These are phyloP conservation scores for Alnus rubra DNA, from an alignment of 306 rosid species.

Conservation along the genomic window DNA sequence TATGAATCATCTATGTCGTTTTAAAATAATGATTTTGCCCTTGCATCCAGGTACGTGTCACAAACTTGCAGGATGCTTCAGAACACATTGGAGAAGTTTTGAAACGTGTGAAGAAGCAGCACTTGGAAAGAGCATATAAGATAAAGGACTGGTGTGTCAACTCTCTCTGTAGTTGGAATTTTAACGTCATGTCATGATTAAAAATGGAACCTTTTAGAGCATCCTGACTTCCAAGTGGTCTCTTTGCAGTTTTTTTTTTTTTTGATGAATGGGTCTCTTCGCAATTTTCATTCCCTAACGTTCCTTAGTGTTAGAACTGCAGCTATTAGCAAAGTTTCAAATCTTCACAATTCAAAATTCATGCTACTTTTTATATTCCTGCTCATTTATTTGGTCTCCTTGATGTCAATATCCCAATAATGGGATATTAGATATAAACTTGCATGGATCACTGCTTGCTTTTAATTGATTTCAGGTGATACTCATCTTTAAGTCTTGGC, in stretches of 20 bases:
- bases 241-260: background rate
- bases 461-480: background rate
- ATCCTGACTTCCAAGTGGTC: background rate
- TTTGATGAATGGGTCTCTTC: background rate
- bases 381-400: background rate
- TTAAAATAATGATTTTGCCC: background rate
- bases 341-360: background rate
- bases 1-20: background rate
- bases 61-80: conserved; percentile 87
- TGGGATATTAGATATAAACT: background rate
- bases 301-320: background rate
- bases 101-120: conserved; percentile 87
- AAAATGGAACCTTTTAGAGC: background rate
- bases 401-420: background rate
- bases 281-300: background rate
- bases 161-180: conserved; percentile 19
- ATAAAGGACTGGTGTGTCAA: conserved; percentile 66
- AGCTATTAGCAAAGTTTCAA: background rate
- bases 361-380: background rate
- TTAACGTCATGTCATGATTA: background rate
- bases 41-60: conserved; percentile 79
- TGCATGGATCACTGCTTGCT: background rate
- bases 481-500: background rate
- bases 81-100: conserved; percentile 96
- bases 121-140: conserved; percentile 85